Evolutionary conservation across 495 filamentous ascomycete genomes (phyloP).

Genomic region (Mytilinidion resinicola): DNA sequence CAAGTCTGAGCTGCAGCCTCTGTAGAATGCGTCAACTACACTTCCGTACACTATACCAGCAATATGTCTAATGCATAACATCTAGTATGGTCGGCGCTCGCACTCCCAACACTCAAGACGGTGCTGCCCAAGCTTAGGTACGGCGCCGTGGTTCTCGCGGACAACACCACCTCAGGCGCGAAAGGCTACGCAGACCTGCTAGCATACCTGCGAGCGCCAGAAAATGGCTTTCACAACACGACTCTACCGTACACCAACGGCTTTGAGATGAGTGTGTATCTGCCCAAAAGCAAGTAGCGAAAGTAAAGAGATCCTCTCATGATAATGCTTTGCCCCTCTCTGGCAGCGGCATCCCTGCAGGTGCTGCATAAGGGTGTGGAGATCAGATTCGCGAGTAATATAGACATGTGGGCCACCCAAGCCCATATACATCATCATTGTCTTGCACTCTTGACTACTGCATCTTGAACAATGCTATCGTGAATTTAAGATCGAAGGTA

Average conservation of each 20-base stretch:
- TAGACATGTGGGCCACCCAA: too few relatives aligned
- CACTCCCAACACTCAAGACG: constrained; percentile 45
- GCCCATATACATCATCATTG: too few relatives aligned
- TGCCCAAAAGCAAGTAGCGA: neutral
- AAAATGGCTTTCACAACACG: constrained; percentile 3
- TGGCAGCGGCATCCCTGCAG: too few relatives aligned
- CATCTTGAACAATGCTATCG: too few relatives aligned
- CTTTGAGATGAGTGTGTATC: constrained; percentile 8
- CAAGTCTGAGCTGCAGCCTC: too few relatives aligned
- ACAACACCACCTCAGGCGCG: constrained; percentile 41
- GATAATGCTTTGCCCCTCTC: too few relatives aligned
- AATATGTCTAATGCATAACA: neutral
- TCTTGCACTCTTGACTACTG: too few relatives aligned
- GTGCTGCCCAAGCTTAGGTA: constrained; percentile 41
- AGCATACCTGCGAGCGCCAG: neutral
- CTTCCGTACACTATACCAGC: neutral
- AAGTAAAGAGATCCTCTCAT: too few relatives aligned
- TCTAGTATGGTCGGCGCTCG: constrained; percentile 50
- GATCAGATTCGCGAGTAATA: too few relatives aligned
- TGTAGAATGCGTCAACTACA: neutral
- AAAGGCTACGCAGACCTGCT: constrained; percentile 38
- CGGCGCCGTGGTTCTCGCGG: constrained; percentile 47
- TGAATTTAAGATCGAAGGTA: too few relatives aligned
- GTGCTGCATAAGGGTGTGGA: too few relatives aligned
- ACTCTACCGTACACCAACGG: constrained; percentile 13